Base-by-base conservation (phyloP, 495 filamentous ascomycete species). In the Ramalina intermedia region DNA sequence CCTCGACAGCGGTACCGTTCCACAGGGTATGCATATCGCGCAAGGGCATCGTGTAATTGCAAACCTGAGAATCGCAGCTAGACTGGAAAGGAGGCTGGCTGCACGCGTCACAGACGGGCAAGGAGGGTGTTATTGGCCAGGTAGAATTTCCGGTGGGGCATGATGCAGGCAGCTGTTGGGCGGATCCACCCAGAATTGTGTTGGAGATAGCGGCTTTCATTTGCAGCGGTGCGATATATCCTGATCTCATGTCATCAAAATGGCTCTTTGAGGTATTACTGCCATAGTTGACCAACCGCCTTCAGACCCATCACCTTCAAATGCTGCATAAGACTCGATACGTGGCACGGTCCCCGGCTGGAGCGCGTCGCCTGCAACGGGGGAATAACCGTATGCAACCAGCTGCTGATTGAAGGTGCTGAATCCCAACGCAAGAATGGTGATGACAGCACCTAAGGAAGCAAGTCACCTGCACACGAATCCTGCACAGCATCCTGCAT, bases 331-430 rank as follows among this genome's bases (percentile, higher is more conserved):
- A n/a, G 41, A 21, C 16, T 36, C 41, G 11, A 11, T 37, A 9
- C 41, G 36, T 5, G 41, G 48, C 7, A 45, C n/a, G 33, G 6
- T 50, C 11, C 27, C 18, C 11, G 41, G 48, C 12, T 21, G 11
- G 9, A 23, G 41, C 2, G 18, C 6, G 16, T n/a, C 41, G 14
- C 45, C 16, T 6, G 2, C 38, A 21, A 45, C 29, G 1, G 29
- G n/a, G 17, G 38, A 44, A 9, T 20, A 2, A 2, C 27, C 7
- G 17, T 37, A 23, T 33, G 48, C 16, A 13, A 74, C 63, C 33
- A 69, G 61, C 46, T 66, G 66, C 45, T 74, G 70, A 9, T 67
- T 66, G 40, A 74, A 66, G 7, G 72, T 67, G 29, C 66, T 65
- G 40, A 65, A 63, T 1, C 62, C 63, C 11, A 70, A 58, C 11